Conservation (phyloP, 148 eudicot species). For the Euryodendron excelsum region DNA sequence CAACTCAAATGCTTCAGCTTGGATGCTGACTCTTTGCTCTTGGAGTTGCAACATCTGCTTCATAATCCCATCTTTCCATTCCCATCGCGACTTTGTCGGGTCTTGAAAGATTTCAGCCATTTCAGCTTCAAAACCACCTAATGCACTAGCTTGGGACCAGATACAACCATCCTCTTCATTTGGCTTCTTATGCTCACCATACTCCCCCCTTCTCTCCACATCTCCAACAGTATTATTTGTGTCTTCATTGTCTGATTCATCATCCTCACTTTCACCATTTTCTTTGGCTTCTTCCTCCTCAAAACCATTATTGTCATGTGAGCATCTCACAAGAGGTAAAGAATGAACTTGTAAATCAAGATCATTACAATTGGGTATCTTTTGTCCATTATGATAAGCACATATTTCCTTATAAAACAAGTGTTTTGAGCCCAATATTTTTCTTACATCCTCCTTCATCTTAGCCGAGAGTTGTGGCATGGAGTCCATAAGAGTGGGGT, state of each 20-base stretch:
- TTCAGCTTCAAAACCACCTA: slow-evolving; percentile 29
- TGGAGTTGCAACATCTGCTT: slow-evolving; percentile 39
- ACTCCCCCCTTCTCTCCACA: slow-evolving; percentile 20
- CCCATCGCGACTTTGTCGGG: slow-evolving; percentile 33
- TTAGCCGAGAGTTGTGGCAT: slow-evolving; percentile 51
- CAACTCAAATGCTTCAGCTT: slow-evolving; percentile 47
- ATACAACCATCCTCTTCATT: slow-evolving; percentile 22
- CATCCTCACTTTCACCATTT: slow-evolving; percentile 44
- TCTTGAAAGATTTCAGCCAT: slow-evolving; percentile 29
- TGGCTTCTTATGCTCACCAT: slow-evolving; percentile 17
- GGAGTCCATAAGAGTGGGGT: slow-evolving; percentile 55
- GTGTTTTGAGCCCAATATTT: slow-evolving; percentile 67
- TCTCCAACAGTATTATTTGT: slow-evolving; percentile 21
- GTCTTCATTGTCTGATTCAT: slow-evolving; percentile 37
- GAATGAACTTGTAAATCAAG: slow-evolving; percentile 44
- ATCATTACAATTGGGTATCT: slow-evolving; percentile 47
- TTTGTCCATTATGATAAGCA: slow-evolving; percentile 66
- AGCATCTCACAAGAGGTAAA: slow-evolving; percentile 22
- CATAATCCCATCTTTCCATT: slow-evolving; percentile 34
- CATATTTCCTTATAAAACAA: slow-evolving; percentile 77
- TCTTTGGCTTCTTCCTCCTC: slow-evolving; percentile 41
- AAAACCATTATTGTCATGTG: slow-evolving; percentile 33
- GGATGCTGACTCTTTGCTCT: slow-evolving; percentile 41
- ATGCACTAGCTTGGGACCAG: slow-evolving; percentile 20
- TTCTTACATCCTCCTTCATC: slow-evolving; percentile 62